Evolutionary conservation across 2,329 filamentous ascomycete genomes (phyloP).

Genomic region (Beauveria medogensis): DNA sequence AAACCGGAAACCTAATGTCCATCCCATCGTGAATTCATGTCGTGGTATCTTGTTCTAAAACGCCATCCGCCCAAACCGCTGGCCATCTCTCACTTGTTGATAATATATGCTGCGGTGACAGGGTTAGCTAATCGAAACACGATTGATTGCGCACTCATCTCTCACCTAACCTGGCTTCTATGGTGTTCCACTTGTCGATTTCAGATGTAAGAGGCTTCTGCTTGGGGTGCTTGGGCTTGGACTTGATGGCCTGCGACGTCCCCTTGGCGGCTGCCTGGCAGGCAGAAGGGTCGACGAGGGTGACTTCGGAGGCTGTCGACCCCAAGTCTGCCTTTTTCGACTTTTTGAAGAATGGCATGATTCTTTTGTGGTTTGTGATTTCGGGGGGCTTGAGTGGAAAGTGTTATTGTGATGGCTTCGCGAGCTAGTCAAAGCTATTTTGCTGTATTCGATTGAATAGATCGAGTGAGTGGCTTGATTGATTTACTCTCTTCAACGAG

Average conservation of each 20-base stretch:
- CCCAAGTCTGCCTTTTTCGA: neutral
- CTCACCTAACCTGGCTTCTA: slow-evolving; percentile 9
- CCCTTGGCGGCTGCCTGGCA: neutral
- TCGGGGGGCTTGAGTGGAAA: neutral
- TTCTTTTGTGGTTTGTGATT: neutral
- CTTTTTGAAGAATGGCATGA: slow-evolving; percentile 6
- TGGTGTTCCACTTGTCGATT: slow-evolving; percentile 2
- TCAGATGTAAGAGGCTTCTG: neutral
- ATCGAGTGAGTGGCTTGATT: neutral
- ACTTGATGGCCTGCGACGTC: neutral
- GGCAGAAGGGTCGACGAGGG: neutral
- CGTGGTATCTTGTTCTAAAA: slow-evolving; percentile 5
- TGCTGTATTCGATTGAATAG: neutral
- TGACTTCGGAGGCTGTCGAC: slow-evolving; percentile 3
- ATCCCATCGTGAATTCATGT: slow-evolving; percentile 4
- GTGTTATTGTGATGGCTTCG: neutral
- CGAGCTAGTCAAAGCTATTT: neutral
- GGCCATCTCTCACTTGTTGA: slow-evolving; percentile 5
- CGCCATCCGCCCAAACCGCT: neutral
- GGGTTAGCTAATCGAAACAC: neutral
- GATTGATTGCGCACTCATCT: neutral
- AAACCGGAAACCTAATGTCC: neutral
- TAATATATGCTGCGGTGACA: neutral
- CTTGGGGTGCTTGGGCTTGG: neutral
- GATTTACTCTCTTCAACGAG: neutral